These are phyloP conservation scores for Jamesozyma spencerorum DNA, from an alignment of 805 yeast species.

Conservation along the genomic window DNA sequence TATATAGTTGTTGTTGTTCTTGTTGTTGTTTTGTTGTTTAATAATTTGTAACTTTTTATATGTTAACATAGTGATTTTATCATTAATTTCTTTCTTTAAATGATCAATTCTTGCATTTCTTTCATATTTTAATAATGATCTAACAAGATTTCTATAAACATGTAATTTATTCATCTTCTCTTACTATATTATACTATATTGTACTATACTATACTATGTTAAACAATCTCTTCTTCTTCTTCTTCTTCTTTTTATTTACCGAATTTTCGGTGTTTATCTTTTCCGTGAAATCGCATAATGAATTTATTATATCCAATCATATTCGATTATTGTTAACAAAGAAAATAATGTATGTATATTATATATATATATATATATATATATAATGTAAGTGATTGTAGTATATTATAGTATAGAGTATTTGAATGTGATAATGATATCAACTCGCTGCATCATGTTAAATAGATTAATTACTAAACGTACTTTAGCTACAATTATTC, in stretches of 20 bases:
- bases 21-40: conserved; percentile 9
- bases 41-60: conserved; percentile 17
- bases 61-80: conserved; percentile 18
- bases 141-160: conserved; percentile 16
- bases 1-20: conserved; percentile 5
- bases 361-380: too few relatives aligned
- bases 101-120: conserved; percentile 17
- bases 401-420: too few relatives aligned
- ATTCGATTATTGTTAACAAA: too few relatives aligned
- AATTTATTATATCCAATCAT: too few relatives aligned
- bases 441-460: conserved; percentile 29
- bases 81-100: conserved; percentile 12
- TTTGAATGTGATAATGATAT: too few relatives aligned
- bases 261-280: too few relatives aligned
- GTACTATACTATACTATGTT: too few relatives aligned
- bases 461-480: conserved; percentile 28
- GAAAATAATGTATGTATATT: too few relatives aligned
- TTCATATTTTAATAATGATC: conserved; percentile 17
- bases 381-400: too few relatives aligned
- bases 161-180: conserved; percentile 3
- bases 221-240: too few relatives aligned
- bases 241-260: too few relatives aligned
- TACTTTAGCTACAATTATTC: conserved; percentile 54
- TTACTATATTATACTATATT: neutral
- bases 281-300: too few relatives aligned